Percentiles rank a stretch among this genome's conserved stretches.
Evolutionary conservation across 257 asterid species (phyloP).

Genomic region (Thymus mandschuricus): DNA sequence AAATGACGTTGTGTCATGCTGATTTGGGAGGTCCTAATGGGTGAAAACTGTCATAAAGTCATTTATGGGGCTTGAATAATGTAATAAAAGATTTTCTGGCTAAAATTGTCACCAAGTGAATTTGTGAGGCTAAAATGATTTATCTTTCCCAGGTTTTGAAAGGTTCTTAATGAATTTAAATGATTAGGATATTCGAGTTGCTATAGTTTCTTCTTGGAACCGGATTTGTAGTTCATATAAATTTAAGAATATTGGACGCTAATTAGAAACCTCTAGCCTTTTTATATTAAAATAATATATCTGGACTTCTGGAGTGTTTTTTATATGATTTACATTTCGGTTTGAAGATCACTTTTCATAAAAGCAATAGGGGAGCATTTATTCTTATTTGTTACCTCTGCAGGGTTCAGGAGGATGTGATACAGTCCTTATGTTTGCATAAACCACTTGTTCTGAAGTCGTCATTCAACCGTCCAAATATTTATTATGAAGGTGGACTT

Average conservation of each 20-base stretch:
- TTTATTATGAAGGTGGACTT: slow-evolving; percentile 82
- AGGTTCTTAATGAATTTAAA: slow-evolving; percentile 3
- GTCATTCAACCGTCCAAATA: slow-evolving; percentile 93
- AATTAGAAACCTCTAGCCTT: neutral
- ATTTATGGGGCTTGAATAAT: too few relatives aligned
- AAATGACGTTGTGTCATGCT: too few relatives aligned
- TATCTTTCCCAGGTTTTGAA: neutral
- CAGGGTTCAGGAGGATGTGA: slow-evolving; percentile 98
- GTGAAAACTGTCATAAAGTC: too few relatives aligned
- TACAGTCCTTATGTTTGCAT: slow-evolving; percentile 71
- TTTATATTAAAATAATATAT: slow-evolving; percentile 14
- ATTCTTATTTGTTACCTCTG: slow-evolving; percentile 38
- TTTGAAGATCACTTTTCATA: slow-evolving; percentile 9
- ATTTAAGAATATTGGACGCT: slow-evolving; percentile 3
- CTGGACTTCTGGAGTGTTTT: slow-evolving; percentile 9
- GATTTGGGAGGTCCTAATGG: too few relatives aligned
- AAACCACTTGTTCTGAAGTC: slow-evolving; percentile 88
- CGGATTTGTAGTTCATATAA: neutral
- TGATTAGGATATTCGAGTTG: slow-evolving; percentile 17
- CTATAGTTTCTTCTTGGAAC: slow-evolving; percentile 6
- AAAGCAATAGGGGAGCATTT: slow-evolving; percentile 20
- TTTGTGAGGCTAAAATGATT: too few relatives aligned
- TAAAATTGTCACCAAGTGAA: too few relatives aligned
- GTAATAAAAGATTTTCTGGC: too few relatives aligned
- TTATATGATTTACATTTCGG: slow-evolving; percentile 9